These are phyloP conservation scores for Chlamydomonas sp. DNA, from an alignment of 139 green algal genomes.

Conservation along the genomic window DNA sequence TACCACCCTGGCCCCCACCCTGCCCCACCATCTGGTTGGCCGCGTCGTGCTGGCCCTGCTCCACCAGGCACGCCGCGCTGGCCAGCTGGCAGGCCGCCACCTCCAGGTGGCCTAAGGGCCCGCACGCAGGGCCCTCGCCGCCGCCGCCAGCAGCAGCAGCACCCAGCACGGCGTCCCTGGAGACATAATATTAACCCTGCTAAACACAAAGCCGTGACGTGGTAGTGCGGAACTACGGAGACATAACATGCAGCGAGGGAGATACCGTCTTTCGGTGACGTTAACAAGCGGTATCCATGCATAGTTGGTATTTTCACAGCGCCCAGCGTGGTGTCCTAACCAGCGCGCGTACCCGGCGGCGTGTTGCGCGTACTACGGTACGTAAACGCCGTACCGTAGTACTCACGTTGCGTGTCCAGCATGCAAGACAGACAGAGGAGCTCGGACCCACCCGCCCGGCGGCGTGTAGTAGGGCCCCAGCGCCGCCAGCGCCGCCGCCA, in stretches of 20 bases:
- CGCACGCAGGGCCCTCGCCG: neutral
- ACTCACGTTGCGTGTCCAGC: neutral
- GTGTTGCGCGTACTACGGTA: too few relatives aligned
- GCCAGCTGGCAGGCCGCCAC: neutral
- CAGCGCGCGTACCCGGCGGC: too few relatives aligned
- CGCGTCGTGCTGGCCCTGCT: neutral
- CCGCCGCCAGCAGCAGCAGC: neutral
- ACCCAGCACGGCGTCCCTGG: too few relatives aligned
- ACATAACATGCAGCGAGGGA: too few relatives aligned
- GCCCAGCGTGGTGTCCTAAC: too few relatives aligned
- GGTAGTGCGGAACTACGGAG: too few relatives aligned
- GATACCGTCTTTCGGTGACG: too few relatives aligned
- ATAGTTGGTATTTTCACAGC: too few relatives aligned
- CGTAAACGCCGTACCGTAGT: neutral
- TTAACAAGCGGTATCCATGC: too few relatives aligned
- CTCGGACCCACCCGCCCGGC: neutral
- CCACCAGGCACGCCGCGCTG: constrained; percentile 1
- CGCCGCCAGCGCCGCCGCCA: neutral
- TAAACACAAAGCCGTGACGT: too few relatives aligned
- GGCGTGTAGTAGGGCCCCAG: constrained; percentile 16
- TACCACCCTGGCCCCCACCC: neutral
- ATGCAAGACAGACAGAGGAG: neutral
- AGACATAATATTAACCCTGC: too few relatives aligned
- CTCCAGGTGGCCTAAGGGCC: neutral
- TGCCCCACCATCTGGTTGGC: constrained; percentile 38